Percentiles rank a stretch among this genome's conserved stretches.
Evolutionary conservation across 1,284 basidiomycete species (phyloP).

Genomic region (Heterobasidion occidentale): DNA sequence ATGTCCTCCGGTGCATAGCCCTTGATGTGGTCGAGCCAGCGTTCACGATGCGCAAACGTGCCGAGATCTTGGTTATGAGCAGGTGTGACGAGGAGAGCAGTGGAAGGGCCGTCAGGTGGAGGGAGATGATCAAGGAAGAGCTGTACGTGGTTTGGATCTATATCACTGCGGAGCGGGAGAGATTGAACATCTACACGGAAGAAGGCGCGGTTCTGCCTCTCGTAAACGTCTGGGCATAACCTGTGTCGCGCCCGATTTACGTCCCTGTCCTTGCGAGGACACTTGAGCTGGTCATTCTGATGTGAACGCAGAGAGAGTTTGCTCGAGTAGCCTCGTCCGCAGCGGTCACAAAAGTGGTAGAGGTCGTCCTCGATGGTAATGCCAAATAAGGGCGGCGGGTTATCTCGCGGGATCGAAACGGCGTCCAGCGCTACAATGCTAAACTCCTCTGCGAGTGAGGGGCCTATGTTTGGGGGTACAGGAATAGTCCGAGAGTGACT

Average conservation of each 20-base stretch:
- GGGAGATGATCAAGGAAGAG: background rate
- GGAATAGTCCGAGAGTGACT: no score
- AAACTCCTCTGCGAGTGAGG: background rate
- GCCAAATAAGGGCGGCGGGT: background rate
- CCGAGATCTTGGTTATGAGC: background rate
- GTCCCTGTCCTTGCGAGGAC: background rate
- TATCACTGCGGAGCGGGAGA: background rate
- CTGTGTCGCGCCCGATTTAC: background rate
- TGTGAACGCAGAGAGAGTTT: background rate
- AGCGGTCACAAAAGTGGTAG: background rate
- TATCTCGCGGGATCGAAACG: background rate
- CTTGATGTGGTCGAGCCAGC: background rate
- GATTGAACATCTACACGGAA: background rate
- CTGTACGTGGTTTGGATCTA: background rate
- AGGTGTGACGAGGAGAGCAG: background rate
- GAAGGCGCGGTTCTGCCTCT: background rate
- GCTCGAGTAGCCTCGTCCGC: background rate
- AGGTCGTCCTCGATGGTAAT: background rate
- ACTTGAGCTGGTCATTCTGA: background rate
- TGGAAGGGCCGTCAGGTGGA: background rate
- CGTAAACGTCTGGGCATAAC: background rate
- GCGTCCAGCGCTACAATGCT: background rate
- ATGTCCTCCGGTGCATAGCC: background rate
- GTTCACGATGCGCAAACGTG: background rate
- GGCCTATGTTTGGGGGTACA: background rate